Evolutionary conservation across 352 stramenopile species (phyloP), one percentile per base, ranked within the genome.

Genomic region (Globisporangium solare): DNA sequence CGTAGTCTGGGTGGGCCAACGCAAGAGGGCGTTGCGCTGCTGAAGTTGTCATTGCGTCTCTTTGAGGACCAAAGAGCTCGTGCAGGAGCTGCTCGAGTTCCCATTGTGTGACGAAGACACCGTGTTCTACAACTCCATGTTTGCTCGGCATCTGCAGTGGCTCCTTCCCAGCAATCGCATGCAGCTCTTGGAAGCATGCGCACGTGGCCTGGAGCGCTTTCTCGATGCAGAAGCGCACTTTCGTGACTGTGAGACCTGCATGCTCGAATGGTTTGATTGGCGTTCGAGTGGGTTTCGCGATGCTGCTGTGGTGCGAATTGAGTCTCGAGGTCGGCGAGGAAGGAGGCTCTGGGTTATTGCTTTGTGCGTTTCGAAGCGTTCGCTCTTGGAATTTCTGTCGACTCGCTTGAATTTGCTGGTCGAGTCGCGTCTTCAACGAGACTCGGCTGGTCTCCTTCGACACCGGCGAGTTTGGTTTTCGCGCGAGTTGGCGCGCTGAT

Each of bases 41-140:
- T 17, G 39, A 22, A 8, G 15, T 13, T 32, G 31, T 22, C 12
- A 31, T 41, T 8, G n/a, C 20, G 24, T 21, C n/a, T 45, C 18
- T 13, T 39, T 31, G 17, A 56, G 12, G 39, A 17, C 15, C 45
- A 62, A 76, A 73, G n/a, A 76, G 49, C 7, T 80, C 66, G 31
- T 62, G 56, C 6, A 88, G 56, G 5, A 88, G 50, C 1, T 35
- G 13, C 17, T 86, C 73, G 0, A 89, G 67, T 51, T 89, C 76
- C 64, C 71, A 77, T 41, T 86, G 73, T 17, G 75, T 83, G 31
- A 86, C 39, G 32, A 76, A 86, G 15, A 84, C 40, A 10, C 79
- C 79, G 15, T 60, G 48, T 24, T 58, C 52, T 0, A 55, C 27
- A 27, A 27, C 12, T 70, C 53, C 2, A 8, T 32, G 11, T 32